A percentile compares a stretch with the other conserved stretches of the same genome.
phyloP scores from a whole-genome alignment of 768 basidiomycete species.

The Lactarius deliciosus region DNA sequence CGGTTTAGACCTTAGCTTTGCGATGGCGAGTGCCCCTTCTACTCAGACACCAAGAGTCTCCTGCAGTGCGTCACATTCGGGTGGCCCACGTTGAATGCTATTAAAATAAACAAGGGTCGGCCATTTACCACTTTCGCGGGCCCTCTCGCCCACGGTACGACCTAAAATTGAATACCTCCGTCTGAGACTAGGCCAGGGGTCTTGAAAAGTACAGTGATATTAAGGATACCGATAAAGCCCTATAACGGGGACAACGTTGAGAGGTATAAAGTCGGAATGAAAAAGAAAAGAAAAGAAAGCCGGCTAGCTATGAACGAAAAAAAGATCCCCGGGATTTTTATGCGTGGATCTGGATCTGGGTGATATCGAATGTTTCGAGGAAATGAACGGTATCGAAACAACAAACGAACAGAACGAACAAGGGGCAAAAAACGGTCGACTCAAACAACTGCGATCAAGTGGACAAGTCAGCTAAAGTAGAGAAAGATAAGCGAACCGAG shows the following conservation, averaged over 20 bases:
- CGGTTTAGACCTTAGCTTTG: too few relatives aligned
- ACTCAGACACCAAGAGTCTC: too few relatives aligned
- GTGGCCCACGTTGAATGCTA: too few relatives aligned
- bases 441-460: neutral
- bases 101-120: too few relatives aligned
- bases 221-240: slow-evolving; percentile 17
- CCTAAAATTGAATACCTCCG: slow-evolving; percentile 41
- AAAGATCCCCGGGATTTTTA: neutral
- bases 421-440: neutral
- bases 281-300: slow-evolving; percentile 33
- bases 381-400: slow-evolving; percentile 13
- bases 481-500: neutral
- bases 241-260: neutral
- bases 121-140: too few relatives aligned
- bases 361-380: neutral
- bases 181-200: neutral
- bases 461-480: neutral
- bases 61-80: too few relatives aligned
- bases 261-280: neutral
- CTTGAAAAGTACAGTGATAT: slow-evolving; percentile 14
- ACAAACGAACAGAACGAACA: neutral
- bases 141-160: neutral
- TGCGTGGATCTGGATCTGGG: neutral
- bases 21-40: too few relatives aligned
- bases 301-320: neutral